These are phyloP conservation scores for Mycena floridula DNA, from an alignment of 768 basidiomycete genomes.

Conservation along the genomic window DNA sequence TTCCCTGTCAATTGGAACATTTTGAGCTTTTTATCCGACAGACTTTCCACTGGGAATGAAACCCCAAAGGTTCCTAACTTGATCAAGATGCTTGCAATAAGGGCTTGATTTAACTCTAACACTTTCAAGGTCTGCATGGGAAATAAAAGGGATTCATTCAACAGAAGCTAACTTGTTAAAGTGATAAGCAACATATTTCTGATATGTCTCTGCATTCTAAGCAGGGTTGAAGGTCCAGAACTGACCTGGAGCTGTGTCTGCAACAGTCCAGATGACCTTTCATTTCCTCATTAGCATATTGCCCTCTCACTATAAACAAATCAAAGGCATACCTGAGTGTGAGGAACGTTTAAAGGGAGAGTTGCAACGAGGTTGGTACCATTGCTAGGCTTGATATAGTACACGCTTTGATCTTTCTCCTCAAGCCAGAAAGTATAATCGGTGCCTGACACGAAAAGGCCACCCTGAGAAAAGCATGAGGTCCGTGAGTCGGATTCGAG, in stretches of 20 bases:
- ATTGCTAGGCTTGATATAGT: neutral
- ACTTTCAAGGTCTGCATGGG: too few species aligned
- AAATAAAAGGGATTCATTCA: too few species aligned
- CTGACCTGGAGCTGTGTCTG: neutral
- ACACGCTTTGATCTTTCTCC: neutral
- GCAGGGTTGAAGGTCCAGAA: neutral
- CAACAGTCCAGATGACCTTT: neutral
- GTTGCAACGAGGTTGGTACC: neutral
- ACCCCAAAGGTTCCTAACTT: too few species aligned
- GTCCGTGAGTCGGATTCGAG: conserved; percentile 14
- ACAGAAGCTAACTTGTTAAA: too few species aligned
- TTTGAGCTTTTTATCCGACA: too few species aligned
- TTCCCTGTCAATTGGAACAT: too few species aligned
- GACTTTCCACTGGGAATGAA: too few species aligned
- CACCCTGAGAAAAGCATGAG: neutral
- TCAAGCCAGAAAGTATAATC: neutral
- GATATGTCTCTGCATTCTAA: too few species aligned
- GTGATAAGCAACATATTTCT: too few species aligned
- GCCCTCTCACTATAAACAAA: neutral
- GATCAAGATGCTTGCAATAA: too few species aligned
- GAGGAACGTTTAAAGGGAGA: neutral
- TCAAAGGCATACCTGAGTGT: neutral
- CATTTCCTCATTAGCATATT: neutral
- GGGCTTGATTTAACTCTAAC: too few species aligned
- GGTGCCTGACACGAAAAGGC: neutral